Evolutionary conservation across 1,139 yeast species (phyloP), one percentile per base, ranked within the genome.

Genomic region (Candida tunisiensis): DNA sequence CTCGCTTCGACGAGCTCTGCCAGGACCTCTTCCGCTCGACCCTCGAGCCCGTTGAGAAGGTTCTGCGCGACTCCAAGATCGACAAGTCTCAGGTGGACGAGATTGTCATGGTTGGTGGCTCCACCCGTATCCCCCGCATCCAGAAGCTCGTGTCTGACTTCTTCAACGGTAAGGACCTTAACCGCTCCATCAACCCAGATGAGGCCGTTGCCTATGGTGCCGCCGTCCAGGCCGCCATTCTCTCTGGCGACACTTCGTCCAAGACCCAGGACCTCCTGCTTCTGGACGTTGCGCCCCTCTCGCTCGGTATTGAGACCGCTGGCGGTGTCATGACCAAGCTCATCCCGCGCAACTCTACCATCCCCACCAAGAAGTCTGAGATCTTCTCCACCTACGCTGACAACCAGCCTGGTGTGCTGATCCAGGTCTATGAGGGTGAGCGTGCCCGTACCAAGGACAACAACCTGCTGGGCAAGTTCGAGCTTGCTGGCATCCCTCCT

Each of bases 131-230:
- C 62, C 92, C 92, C 69, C 77, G 77, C 74, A 75, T 78, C 46
- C 92, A 78, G 64, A 77, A 75, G 62, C 65, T 77, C 59, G 73
- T 77, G 30, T 72, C 83, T 39, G 88, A 77, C 63, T 75, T 66
- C 74, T 78, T 78, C 60, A 78, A 77, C 59, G 92, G 92, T 55
- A 78, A 78, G 69, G 80, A 75, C 60, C 80, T 79, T 57, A 78
- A 77, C 69, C 77, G 75, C 71, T 73, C 77, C 40, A 74, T 74
- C 57, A 74, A 74, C 74, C 82, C 83, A 40, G 96, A 80, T 71
- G 93, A 80, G 69, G 93, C 93, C 57, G 93, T 80, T 62, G 94
- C 94, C 55, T 80, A 80, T 70, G 94, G 94, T 75, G 94, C 94
- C 51, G 94, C 94, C 50, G 94, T 80, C 49, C 96, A 85, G 74